Conservation (phyloP, 768 basidiomycete genomes). For the Multifurca ochricompacta region DNA sequence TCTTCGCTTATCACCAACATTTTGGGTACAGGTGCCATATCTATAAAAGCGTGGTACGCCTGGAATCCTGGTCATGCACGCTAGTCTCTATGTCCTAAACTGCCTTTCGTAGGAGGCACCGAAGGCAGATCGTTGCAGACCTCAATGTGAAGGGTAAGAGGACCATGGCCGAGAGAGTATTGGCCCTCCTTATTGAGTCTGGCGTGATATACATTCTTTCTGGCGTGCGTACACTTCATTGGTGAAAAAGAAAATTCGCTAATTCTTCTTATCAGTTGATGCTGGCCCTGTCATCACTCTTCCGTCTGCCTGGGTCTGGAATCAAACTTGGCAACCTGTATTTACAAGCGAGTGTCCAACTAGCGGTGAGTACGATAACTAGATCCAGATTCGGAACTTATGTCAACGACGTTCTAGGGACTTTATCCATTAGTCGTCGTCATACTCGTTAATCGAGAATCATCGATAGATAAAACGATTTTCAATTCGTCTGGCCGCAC, state of each 20-base stretch:
- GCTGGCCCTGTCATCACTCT: not conserved
- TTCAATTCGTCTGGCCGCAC: not conserved
- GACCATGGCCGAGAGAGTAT: not conserved
- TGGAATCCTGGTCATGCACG: not conserved
- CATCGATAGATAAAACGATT: not conserved
- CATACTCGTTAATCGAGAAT: not conserved
- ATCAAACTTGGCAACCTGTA: not conserved
- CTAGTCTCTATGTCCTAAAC: not conserved
- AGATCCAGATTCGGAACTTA: not conserved
- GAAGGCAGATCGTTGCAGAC: not conserved
- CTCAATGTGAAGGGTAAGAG: not conserved
- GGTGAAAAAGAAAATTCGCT: not conserved
- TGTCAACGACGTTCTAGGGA: not conserved
- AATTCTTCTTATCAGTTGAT: not conserved
- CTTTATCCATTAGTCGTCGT: not conserved
- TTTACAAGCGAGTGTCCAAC: not conserved
- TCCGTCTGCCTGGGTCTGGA: not conserved
- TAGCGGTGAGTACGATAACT: not conserved
- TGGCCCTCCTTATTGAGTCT: not conserved
- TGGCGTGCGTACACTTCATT: not conserved
- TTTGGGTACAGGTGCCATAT: not conserved
- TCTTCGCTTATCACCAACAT: not conserved
- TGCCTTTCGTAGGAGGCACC: not conserved
- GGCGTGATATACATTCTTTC: not conserved
- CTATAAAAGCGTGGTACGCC: not conserved